Base-by-base conservation (phyloP, 2,329 filamentous ascomycete genomes). In the Ceratocystis lukuohia region DNA sequence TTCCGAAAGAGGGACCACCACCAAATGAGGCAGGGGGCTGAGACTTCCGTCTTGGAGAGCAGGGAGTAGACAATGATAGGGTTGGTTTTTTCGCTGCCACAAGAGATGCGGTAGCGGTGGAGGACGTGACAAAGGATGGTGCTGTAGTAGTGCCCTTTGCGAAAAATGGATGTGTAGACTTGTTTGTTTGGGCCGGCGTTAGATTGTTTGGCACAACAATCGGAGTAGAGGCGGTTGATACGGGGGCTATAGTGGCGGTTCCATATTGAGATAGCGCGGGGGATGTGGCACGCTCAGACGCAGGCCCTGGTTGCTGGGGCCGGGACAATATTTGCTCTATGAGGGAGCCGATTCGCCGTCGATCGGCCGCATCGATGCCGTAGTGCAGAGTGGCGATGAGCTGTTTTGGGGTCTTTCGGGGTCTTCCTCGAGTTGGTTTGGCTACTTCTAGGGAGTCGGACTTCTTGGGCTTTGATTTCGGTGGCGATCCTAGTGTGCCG, bases 401-500 rank as follows among this genome's bases (percentile, higher is more conserved):
- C 12, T 79, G 48, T 73, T 59, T 68, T 41, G 65, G 75, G 72
- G 69, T 74, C 15, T 70, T 25, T 50, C 50, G 10, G 5, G 62
- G 67, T 28, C 61, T 41, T 28, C 63, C 66, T n/a, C 61, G 66
- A 37, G 33, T 41, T 15, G 62, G 53, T 46, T 22, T 57, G 28
- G n/a, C 25, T 17, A 33, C 17, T 65, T 69, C 5, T 25, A 15
- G 20, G 17, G 56, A 30, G 12, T 50, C 33, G 25, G 64, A 22
- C 2, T 61, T 67, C 28, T 69, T 72, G 1, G 72, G 71, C 70
- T 84, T 88, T 2, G 78, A 76, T 61, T 79, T 82, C 0, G 84
- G 84, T 0, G 85, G 83, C 3, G 84, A 83, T 3, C 84, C 83
- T 62, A 86, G 80, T 1, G 84, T 87, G 4, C 84, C 84, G 1